Evolutionary conservation across 768 basidiomycete genomes (phyloP).

Genomic region (Brasilioporus rufonigricans): DNA sequence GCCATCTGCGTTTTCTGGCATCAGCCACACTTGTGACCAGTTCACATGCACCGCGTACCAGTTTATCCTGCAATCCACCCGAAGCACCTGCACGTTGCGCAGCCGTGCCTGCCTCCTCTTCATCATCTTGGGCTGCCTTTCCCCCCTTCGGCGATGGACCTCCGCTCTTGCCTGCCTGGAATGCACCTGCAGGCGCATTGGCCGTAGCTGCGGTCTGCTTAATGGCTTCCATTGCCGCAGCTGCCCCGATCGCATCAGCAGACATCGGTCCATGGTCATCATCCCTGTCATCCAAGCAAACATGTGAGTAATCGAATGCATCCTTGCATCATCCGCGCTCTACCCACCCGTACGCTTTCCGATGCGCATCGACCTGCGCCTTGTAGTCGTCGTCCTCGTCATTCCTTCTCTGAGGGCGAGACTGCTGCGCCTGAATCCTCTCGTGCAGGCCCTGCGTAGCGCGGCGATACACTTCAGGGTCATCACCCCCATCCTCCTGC

Average conservation of each 20-base stretch:
- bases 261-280: slow-evolving; percentile 28
- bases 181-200: slow-evolving; percentile 19
- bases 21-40: background rate
- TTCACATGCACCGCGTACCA: slow-evolving; percentile 14
- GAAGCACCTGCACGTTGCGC: slow-evolving; percentile 6
- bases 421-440: slow-evolving; percentile 20
- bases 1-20: slow-evolving; percentile 18
- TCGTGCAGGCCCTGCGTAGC: slow-evolving; percentile 25
- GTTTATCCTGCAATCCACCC: slow-evolving; percentile 31
- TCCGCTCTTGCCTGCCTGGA: slow-evolving; percentile 2
- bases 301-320: background rate
- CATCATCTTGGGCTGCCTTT: background rate
- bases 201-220: slow-evolving; percentile 22
- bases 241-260: slow-evolving; percentile 24
- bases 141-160: slow-evolving; percentile 1
- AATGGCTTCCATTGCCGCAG: slow-evolving; percentile 31
- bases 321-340: too few relatives aligned
- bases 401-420: background rate
- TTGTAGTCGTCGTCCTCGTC: slow-evolving; percentile 15
- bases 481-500: slow-evolving; percentile 12
- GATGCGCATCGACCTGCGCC: slow-evolving; percentile 26
- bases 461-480: slow-evolving; percentile 19
- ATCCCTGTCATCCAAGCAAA: slow-evolving; percentile 11
- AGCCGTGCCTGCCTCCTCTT: slow-evolving; percentile 9
- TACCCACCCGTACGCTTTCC: slow-evolving; percentile 32